Percentiles rank a stretch among this genome's conserved stretches.
Evolutionary conservation across 2,329 filamentous ascomycete genomes (phyloP).

Genomic region (Penicillium sclerotigenum): DNA sequence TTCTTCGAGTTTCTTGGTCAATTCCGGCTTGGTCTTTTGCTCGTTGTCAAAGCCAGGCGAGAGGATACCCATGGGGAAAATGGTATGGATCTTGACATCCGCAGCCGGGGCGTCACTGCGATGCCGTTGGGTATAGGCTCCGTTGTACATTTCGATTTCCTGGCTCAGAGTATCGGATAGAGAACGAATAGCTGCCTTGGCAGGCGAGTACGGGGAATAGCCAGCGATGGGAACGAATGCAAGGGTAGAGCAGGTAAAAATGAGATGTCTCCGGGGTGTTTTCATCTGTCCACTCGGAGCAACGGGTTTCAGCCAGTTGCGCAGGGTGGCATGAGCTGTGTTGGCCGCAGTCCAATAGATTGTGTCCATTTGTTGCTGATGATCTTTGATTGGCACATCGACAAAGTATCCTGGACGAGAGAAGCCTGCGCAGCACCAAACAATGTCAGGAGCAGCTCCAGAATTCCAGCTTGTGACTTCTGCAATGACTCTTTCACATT

Average conservation of each 20-base stretch:
- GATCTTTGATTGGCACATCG: constrained; percentile 64
- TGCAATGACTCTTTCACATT: constrained; percentile 66
- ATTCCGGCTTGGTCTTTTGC: constrained; percentile 71
- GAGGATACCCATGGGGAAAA: constrained; percentile 80
- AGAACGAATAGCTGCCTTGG: constrained; percentile 79
- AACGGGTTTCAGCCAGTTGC: constrained; percentile 63
- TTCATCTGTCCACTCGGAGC: constrained; percentile 30
- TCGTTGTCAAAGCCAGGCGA: constrained; percentile 73
- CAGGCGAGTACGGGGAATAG: constrained; percentile 77
- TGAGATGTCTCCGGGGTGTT: constrained; percentile 62
- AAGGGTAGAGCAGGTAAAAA: constrained; percentile 78
- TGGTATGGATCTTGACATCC: constrained; percentile 73
- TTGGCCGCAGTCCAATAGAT: constrained; percentile 88
- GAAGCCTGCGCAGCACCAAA: constrained; percentile 85
- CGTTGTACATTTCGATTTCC: constrained; percentile 83
- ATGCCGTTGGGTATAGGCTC: constrained; percentile 46
- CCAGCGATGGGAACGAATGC: constrained; percentile 76
- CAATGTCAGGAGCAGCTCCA: constrained; percentile 69
- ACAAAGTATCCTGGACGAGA: constrained; percentile 73
- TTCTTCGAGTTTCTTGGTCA: constrained; percentile 77
- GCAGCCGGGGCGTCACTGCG: constrained; percentile 50
- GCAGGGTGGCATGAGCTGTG: constrained; percentile 76
- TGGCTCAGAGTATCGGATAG: constrained; percentile 80
- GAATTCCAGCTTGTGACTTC: constrained; percentile 78
- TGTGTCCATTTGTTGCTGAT: constrained; percentile 81